Base-by-base conservation (phyloP, 192 early-diverging fungal species). In the Linnemannia zychae region DNA sequence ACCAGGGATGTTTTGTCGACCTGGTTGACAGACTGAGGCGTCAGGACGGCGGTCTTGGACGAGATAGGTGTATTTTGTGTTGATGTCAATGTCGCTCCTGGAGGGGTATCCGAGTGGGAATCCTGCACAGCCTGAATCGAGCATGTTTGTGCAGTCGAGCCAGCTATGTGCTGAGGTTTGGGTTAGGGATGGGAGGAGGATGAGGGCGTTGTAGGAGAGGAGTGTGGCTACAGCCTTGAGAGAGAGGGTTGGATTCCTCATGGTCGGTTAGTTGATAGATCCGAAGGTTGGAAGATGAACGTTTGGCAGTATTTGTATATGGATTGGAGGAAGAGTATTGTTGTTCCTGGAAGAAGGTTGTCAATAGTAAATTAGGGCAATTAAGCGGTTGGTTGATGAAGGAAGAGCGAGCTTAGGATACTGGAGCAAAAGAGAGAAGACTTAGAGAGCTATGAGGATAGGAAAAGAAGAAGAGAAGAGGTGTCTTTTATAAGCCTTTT, bases 21-120 rank as follows among this genome's bases (percentile, higher is more conserved):
- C 77, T 31, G 77, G 83, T 52, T 85, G 83, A 53, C 83, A 79
- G 15, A 85, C 67, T 28, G 74, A 31, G 5, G 83, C 78, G 22
- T 85, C 78, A 3, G 77, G 77, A 33, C 60, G 67, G 47, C 78
- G 83, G 20, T 71, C 78, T 34, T 79, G 67, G 37, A 85, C 74
- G 31, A 85, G 69, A 20, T 85, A 85, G 17, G 83, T 85, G 49
- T 85, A 85, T 57, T 79, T 79, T 38, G 78, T 85, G 60, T 85
- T 85, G 57, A 79, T 85, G 44, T 85, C 77, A 11, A 22, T 15
- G 24, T 84, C 82, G 28, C 18, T 16, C 3, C 83, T 73, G 7
- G 77, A 75, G 12, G 83, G 78, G 44, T 85, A 85, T 24, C 83
- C 77, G 1, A 75, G 63, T 9, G 83, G 83, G 38, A 34, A 85